Percentiles rank a stretch among this genome's conserved stretches.
Evolutionary conservation across 2,329 filamentous ascomycete species (phyloP).

Genomic region (Pseudogymnoascus destructans): DNA sequence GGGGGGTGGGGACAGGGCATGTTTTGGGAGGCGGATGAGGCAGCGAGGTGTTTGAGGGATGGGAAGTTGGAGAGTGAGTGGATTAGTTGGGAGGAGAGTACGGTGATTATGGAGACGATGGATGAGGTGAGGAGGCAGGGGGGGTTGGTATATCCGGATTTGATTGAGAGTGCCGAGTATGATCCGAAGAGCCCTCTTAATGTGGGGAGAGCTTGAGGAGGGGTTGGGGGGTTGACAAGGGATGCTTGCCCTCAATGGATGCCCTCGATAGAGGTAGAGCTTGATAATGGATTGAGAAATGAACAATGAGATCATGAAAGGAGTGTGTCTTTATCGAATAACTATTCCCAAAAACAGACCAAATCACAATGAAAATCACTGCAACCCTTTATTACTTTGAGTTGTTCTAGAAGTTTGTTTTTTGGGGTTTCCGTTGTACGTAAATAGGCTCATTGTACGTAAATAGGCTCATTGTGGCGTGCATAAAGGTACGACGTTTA

Average conservation of each 20-base stretch:
- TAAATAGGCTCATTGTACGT: constrained; percentile 1
- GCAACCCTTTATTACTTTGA: background rate
- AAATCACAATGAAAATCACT: background rate
- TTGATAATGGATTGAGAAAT: background rate
- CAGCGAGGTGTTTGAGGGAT: constrained; percentile 47
- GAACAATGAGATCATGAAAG: background rate
- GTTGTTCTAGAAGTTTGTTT: constrained; percentile 6
- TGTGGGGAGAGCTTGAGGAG: constrained; percentile 12
- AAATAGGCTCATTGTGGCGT: constrained; percentile 1
- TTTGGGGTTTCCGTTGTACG: background rate
- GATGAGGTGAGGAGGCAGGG: constrained; percentile 54
- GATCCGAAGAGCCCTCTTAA: constrained; percentile 50
- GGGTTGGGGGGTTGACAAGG: background rate
- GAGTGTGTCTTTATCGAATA: background rate
- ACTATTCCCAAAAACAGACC: background rate
- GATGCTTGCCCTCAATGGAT: no score
- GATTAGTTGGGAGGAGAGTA: constrained; percentile 47
- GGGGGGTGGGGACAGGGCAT: constrained; percentile 43
- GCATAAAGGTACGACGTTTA: background rate
- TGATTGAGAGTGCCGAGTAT: constrained; percentile 49
- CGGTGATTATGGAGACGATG: constrained; percentile 59
- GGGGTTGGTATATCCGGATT: constrained; percentile 48
- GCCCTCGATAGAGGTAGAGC: background rate
- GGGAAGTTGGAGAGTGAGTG: constrained; percentile 47
- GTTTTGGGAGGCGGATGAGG: constrained; percentile 62